Evolutionary conservation across 2,329 filamentous ascomycete species (phyloP).

Genomic region (Fusarium anguioides): DNA sequence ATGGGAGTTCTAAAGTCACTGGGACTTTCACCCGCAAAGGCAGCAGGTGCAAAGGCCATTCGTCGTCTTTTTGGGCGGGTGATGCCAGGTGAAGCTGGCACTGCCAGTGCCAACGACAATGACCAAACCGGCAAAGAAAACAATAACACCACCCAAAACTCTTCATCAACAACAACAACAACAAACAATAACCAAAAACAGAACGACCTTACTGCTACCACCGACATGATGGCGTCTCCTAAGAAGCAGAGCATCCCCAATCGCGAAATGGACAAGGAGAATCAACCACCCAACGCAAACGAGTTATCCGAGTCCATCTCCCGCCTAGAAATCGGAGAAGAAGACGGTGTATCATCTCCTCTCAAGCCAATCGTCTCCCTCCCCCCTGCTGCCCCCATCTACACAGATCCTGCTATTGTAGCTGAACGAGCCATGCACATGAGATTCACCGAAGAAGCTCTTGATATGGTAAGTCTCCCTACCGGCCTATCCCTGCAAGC

Average conservation of each 20-base stretch:
- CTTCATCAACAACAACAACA: background rate
- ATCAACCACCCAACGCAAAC: constrained; percentile 35
- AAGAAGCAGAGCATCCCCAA: background rate
- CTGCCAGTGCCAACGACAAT: constrained; percentile 24
- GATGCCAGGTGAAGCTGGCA: constrained; percentile 40
- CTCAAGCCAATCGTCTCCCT: background rate
- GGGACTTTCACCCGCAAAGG: constrained; percentile 47
- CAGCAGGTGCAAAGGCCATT: constrained; percentile 45
- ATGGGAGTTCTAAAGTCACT: constrained; percentile 48
- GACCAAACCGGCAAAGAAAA: constrained; percentile 30
- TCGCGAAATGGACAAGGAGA: constrained; percentile 46
- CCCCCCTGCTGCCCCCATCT: constrained; percentile 5
- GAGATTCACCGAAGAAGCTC: constrained; percentile 83
- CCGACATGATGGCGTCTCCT: constrained; percentile 45
- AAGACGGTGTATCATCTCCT: background rate
- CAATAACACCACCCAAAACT: constrained; percentile 9
- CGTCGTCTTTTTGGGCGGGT: constrained; percentile 48
- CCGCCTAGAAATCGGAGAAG: constrained; percentile 33
- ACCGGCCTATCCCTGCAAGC: too few species aligned
- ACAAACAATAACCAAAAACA: background rate
- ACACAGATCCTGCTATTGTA: constrained; percentile 46
- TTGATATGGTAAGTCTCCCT: constrained; percentile 77
- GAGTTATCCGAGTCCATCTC: constrained; percentile 28
- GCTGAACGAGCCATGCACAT: constrained; percentile 51
- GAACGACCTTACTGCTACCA: background rate